Percentiles rank a stretch among this genome's conserved stretches.
phyloP scores from a whole-genome alignment of 75 land plant species.

The Adiantum capillusveneris region DNA sequence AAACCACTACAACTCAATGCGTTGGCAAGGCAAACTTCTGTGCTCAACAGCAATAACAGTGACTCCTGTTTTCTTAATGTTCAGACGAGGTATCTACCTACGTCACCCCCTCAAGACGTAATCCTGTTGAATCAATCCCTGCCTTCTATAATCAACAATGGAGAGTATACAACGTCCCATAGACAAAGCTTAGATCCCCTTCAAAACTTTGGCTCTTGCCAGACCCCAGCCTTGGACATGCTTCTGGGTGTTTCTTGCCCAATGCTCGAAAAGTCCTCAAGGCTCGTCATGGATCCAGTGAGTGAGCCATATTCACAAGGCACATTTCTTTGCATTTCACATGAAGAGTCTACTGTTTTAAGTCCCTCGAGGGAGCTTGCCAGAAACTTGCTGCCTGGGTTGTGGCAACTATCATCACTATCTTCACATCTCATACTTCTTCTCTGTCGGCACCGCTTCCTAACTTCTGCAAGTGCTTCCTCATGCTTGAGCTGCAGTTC shows the following conservation, averaged over 20 bases:
- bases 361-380: not conserved
- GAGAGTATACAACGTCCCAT: no score
- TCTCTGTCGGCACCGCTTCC: slow-evolving; percentile 4
- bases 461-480: slow-evolving; percentile 18
- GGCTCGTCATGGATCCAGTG: not conserved
- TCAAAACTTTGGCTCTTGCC: no score
- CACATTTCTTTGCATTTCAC: not conserved
- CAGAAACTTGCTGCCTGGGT: not conserved
- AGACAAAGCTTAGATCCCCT: no score
- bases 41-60: no score
- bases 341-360: not conserved
- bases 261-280: not conserved
- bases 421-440: not conserved
- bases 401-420: not conserved
- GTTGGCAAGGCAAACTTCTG: no score
- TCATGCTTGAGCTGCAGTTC: slow-evolving; percentile 31
- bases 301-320: not conserved
- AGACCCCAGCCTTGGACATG: no score
- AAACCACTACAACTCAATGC: no score
- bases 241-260: not conserved
- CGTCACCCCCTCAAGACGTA: no score
- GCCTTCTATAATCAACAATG: no score
- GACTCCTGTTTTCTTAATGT: no score
- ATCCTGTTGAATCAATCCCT: no score
- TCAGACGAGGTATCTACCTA: no score